A percentile compares a stretch with the other conserved stretches of the same genome.
phyloP scores from a whole-genome alignment of 768 basidiomycete species.

The Pisolithus albus region DNA sequence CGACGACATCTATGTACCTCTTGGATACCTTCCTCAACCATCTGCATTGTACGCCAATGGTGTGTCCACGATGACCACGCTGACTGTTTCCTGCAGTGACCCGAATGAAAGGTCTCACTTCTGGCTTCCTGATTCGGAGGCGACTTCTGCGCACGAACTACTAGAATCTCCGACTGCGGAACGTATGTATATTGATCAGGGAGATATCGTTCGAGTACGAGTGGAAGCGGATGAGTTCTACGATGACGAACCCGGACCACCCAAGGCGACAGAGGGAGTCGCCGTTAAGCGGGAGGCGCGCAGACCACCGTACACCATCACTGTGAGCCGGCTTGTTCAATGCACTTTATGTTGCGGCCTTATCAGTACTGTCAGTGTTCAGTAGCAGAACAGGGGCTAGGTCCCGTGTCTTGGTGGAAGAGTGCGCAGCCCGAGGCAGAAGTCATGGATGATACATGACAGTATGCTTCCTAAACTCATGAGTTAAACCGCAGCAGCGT shows the following conservation, averaged over 20 bases:
- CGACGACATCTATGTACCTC: conserved; percentile 85
- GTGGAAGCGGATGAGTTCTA: conserved; percentile 79
- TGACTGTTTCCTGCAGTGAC: conserved; percentile 41
- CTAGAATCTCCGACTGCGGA: conserved; percentile 60
- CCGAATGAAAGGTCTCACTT: conserved; percentile 79
- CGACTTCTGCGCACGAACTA: conserved; percentile 48
- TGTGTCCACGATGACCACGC: neutral
- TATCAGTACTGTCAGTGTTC: conserved; percentile 48
- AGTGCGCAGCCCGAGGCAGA: conserved; percentile 38
- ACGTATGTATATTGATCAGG: conserved; percentile 76
- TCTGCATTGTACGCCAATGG: conserved; percentile 57
- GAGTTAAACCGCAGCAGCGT: too few species aligned
- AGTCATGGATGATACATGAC: conserved; percentile 34
- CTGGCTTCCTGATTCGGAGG: conserved; percentile 64
- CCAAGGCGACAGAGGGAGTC: conserved; percentile 67
- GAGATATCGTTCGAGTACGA: conserved; percentile 69
- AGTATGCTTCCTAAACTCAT: neutral
- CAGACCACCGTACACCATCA: conserved; percentile 61
- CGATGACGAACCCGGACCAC: conserved; percentile 82
- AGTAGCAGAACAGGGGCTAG: conserved; percentile 76
- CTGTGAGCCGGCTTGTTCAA: conserved; percentile 37
- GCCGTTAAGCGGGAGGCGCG: conserved; percentile 42
- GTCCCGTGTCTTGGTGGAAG: conserved; percentile 73
- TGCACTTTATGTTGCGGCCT: neutral
- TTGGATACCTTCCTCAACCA: conserved; percentile 73